phyloP scores from a whole-genome alignment of 768 basidiomycete genomes.

The Boletus tomentosulus region DNA sequence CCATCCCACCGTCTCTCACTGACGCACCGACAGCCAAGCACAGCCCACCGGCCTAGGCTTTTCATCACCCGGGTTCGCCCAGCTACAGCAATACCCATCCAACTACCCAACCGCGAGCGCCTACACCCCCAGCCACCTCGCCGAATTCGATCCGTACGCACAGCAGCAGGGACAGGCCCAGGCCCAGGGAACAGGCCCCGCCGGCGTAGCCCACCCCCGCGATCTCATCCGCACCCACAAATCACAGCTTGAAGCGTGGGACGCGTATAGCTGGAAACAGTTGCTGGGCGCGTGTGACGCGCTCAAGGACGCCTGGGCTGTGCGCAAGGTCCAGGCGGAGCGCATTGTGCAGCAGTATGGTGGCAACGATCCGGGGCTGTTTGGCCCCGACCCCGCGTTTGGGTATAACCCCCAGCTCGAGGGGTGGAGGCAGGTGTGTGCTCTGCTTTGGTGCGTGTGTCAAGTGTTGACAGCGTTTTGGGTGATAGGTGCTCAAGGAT shows the following conservation, averaged over 20 bases:
- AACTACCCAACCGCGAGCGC: conserved; percentile 26
- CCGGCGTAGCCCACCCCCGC: conserved; percentile 54
- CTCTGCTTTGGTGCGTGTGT: background rate
- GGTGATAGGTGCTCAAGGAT: conserved; percentile 49
- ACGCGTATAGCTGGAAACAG: conserved; percentile 68
- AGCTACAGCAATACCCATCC: conserved; percentile 28
- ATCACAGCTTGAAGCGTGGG: conserved; percentile 67
- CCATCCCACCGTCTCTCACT: background rate
- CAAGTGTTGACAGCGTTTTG: background rate
- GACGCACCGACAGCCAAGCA: conserved; percentile 21
- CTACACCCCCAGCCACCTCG: too few relatives aligned
- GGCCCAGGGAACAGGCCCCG: conserved; percentile 14
- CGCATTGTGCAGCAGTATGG: conserved; percentile 44
- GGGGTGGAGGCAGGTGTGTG: conserved; percentile 55
- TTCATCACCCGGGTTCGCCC: conserved; percentile 56
- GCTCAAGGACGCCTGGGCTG: conserved; percentile 64
- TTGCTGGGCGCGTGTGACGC: conserved; percentile 56
- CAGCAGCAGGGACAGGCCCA: conserved; percentile 4
- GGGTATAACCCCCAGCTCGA: conserved; percentile 50
- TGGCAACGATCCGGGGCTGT: conserved; percentile 29
- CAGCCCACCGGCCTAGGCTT: conserved; percentile 34
- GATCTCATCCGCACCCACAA: conserved; percentile 66
- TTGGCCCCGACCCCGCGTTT: conserved; percentile 32
- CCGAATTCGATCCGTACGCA: conserved; percentile 42
- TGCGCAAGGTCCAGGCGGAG: conserved; percentile 53